Evolutionary conservation across 805 yeast species (phyloP).

Genomic region (Spencermartinsiella europaea): DNA sequence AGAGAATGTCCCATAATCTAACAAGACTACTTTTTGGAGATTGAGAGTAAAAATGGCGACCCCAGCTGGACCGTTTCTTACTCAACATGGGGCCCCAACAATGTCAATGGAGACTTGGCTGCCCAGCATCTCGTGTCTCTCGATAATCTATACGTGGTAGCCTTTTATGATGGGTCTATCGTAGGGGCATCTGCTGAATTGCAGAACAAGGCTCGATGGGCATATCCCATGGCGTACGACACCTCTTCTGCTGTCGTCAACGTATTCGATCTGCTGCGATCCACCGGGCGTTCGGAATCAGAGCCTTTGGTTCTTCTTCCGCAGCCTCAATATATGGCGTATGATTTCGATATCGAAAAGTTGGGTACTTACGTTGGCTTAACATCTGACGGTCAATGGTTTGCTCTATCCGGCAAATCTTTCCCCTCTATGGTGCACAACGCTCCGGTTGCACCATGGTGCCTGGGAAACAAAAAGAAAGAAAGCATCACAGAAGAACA

Average conservation of each 20-base stretch:
- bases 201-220: slow-evolving; percentile 74
- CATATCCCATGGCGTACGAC: slow-evolving; percentile 63
- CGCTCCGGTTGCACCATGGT: slow-evolving; percentile 71
- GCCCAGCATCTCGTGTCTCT: slow-evolving; percentile 41
- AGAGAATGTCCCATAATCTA: neutral
- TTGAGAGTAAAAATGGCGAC: slow-evolving; percentile 61
- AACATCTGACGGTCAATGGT: slow-evolving; percentile 63
- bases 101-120: slow-evolving; percentile 58
- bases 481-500: slow-evolving; percentile 7
- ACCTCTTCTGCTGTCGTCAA: slow-evolving; percentile 58
- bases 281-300: slow-evolving; percentile 9
- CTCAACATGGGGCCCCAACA: slow-evolving; percentile 88
- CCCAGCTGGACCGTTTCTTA: slow-evolving; percentile 82
- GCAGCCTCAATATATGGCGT: slow-evolving; percentile 31
- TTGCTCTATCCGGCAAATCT: slow-evolving; percentile 70
- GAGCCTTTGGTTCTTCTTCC: slow-evolving; percentile 31
- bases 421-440: slow-evolving; percentile 79
- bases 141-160: slow-evolving; percentile 76
- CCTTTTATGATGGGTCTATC: slow-evolving; percentile 74
- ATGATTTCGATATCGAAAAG: slow-evolving; percentile 22
- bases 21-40: slow-evolving; percentile 38
- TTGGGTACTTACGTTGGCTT: slow-evolving; percentile 62
- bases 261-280: slow-evolving; percentile 66
- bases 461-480: slow-evolving; percentile 22
- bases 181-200: slow-evolving; percentile 60